Evolutionary conservation across 73 alveolate species (phyloP).

Genomic region (Diophrys sp.): DNA sequence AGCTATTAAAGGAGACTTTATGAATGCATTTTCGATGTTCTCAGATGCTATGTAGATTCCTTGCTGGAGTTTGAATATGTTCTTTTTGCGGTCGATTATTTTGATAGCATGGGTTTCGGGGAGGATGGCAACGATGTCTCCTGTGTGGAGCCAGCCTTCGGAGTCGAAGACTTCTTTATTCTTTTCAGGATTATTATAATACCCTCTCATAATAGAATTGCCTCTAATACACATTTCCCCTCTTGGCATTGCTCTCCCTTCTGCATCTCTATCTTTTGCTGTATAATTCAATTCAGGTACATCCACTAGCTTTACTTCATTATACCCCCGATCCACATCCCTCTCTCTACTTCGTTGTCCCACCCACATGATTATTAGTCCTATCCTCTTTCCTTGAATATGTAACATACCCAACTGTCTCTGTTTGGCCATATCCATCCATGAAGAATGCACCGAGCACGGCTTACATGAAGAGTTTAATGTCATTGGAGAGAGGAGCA

Average conservation of each 20-base stretch:
- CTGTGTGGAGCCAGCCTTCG: constrained; percentile 87
- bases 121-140: constrained; percentile 71
- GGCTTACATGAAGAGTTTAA: constrained; percentile 24
- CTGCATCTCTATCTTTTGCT: constrained; percentile 1
- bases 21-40: constrained; percentile 67
- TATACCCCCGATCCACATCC: not conserved
- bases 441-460: constrained; percentile 21
- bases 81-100: constrained; percentile 54
- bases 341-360: constrained; percentile 5
- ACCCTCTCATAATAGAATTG: constrained; percentile 65
- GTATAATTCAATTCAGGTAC: constrained; percentile 68
- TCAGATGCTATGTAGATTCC: constrained; percentile 91
- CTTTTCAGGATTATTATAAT: constrained; percentile 70
- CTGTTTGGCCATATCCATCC: constrained; percentile 41
- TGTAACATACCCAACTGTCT: constrained; percentile 30
- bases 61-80: constrained; percentile 74
- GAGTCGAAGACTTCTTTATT: constrained; percentile 66
- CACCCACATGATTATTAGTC: constrained; percentile 24
- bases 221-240: constrained; percentile 81
- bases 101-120: constrained; percentile 66
- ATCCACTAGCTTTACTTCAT: constrained; percentile 66
- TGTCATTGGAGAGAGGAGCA: constrained; percentile 55
- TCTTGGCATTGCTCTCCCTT: constrained; percentile 29
- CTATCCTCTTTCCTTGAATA: not conserved
- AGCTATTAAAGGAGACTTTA: constrained; percentile 46